Percentiles rank a stretch among this genome's conserved stretches.
Evolutionary conservation across 2,329 filamentous ascomycete genomes (phyloP).

Genomic region (Pseudophaeomoniella oleicola): DNA sequence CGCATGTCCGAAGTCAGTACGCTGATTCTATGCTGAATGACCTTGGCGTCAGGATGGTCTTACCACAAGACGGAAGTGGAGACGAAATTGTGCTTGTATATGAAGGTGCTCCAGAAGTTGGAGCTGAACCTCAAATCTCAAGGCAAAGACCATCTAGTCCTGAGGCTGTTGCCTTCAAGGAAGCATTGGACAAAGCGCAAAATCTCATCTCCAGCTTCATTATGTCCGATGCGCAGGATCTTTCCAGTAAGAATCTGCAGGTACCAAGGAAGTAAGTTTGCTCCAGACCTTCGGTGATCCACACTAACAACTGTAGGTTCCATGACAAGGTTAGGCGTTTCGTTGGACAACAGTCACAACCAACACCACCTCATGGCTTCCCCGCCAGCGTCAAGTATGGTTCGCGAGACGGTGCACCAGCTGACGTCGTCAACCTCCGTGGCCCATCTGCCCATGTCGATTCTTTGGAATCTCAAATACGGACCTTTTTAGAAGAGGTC

Average conservation of each 20-base stretch:
- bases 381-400: conserved; percentile 36
- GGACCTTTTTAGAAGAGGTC: conserved; percentile 71
- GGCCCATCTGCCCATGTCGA: conserved; percentile 63
- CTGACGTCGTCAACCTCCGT: conserved; percentile 25
- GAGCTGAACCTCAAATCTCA: conserved; percentile 24
- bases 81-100: conserved; percentile 34
- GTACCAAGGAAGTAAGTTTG: conserved; percentile 11
- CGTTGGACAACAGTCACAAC: conserved; percentile 40
- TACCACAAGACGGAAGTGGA: conserved; percentile 29
- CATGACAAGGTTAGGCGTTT: conserved; percentile 49
- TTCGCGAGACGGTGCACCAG: conserved; percentile 1
- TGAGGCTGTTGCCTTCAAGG: conserved; percentile 42
- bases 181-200: conserved; percentile 43
- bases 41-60: conserved; percentile 32
- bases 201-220: conserved; percentile 19
- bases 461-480: conserved; percentile 56
- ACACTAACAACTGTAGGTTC: conserved; percentile 24
- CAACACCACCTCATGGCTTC: conserved; percentile 32
- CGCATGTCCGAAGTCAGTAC: conserved; percentile 26
- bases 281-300: neutral
- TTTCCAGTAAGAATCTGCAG: conserved; percentile 10
- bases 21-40: conserved; percentile 23
- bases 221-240: conserved; percentile 2
- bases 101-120: conserved; percentile 26
- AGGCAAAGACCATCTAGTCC: conserved; percentile 38